These are phyloP conservation scores for Physcomitrellopsis africana DNA, from an alignment of 225 moss, liverwort and hornwort species.

Conservation along the genomic window DNA sequence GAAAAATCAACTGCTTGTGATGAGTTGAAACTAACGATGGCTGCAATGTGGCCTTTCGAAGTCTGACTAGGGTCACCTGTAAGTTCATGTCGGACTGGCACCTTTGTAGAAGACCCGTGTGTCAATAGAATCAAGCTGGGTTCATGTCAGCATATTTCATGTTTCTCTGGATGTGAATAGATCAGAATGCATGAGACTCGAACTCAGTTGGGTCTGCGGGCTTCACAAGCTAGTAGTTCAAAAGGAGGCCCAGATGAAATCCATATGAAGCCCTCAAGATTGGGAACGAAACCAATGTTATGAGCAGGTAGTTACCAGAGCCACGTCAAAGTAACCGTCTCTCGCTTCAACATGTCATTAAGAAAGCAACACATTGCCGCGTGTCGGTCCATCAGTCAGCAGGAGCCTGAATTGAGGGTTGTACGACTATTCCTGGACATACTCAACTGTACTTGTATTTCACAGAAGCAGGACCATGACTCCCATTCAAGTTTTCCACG, in stretches of 20 bases:
- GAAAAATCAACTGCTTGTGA: constrained; percentile 19
- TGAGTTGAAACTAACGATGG: not conserved
- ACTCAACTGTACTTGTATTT: constrained; percentile 37
- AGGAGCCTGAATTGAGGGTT: constrained; percentile 17
- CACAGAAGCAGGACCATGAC: constrained; percentile 30
- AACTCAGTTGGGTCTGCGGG: constrained; percentile 8
- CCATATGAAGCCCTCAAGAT: constrained; percentile 23
- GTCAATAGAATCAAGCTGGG: constrained; percentile 23
- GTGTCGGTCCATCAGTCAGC: constrained; percentile 43
- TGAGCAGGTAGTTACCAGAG: constrained; percentile 29
- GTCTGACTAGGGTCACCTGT: constrained; percentile 35
- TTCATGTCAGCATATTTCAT: constrained; percentile 33
- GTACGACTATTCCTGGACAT: constrained; percentile 30
- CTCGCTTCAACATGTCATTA: constrained; percentile 38
- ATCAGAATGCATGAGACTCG: constrained; percentile 8
- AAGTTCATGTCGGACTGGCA: constrained; percentile 34
- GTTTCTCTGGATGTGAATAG: constrained; percentile 26
- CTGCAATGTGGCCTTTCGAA: constrained; percentile 40
- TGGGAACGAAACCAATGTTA: constrained; percentile 22
- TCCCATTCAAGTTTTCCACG: constrained; percentile 40
- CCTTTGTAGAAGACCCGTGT: constrained; percentile 25
- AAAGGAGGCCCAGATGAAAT: constrained; percentile 9
- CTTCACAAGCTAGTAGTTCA: not conserved
- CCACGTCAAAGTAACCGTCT: constrained; percentile 32
- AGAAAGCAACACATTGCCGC: constrained; percentile 22